Evolutionary conservation across 2,329 filamentous ascomycete species (phyloP), one percentile per base, ranked within the genome.

Genomic region (Corinectria fuckeliana): DNA sequence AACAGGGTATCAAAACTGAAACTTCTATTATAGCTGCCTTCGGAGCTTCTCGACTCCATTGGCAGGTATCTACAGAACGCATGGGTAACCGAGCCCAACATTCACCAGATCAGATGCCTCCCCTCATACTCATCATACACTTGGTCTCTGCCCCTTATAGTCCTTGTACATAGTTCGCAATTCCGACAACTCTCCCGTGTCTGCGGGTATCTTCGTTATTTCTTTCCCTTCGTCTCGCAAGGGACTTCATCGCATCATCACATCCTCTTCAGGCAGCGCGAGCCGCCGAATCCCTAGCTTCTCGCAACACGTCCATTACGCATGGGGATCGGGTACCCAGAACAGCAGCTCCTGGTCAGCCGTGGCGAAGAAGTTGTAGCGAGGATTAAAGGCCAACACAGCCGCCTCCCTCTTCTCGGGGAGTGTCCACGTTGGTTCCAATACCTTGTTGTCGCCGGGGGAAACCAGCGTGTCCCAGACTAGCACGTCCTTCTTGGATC

Each of bases 351-450:
- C 93, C 71, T 90, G 90, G 69, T 98, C 93, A 3, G 92, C 95
- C 42, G 90, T 95, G 8, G 92, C 93, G 66, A 98, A 85, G 80
- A 97, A 88, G 76, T 98, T 97, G 76, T 90, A 95, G 49, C 93
- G 85, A 23, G 93, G 95, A 73, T 97, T 98, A 74, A 93, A 95
- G 20, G 91, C 91, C 39, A 97, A 82, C 11, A 96, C 84, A 1
- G 90, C 90, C 4, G 87, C 87, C 77, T 86, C 88, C 73, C 81
- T 87, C 78, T 84, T 85, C 66, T 89, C 88, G 38, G 89, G 86
- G 45, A 91, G 78, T 45, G 85, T 86, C 75, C 83, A 83, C 44
- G 79, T 83, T 50, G 91, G 90, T 38, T 85, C 83, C 54, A 92
- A 73, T 2, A 85, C 79, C 71, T 86, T 85, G 68, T 83, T 84